Conservation (phyloP, 202 grass and related monocot species). For the Sporobolus alterniflorus region DNA sequence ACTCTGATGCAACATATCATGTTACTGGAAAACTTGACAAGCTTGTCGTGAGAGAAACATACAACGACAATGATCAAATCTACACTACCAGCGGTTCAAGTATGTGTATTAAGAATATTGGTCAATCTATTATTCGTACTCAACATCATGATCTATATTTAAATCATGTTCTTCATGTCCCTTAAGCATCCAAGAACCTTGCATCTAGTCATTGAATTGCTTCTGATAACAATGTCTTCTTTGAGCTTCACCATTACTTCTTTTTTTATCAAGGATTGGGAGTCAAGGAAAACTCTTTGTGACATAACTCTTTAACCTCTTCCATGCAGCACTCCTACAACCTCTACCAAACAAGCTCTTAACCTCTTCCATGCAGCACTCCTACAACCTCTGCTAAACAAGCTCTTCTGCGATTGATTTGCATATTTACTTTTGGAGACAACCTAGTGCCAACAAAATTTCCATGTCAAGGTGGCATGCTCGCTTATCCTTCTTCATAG, state of each 20-base stretch:
- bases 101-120: background rate
- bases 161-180: background rate
- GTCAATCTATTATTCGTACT: background rate
- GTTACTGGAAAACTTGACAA: background rate
- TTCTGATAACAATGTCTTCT: background rate
- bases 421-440: no score
- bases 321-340: no score
- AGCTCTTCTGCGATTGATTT: no score
- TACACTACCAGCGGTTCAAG: background rate
- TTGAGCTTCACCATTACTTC: background rate
- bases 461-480: no score
- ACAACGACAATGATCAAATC: background rate
- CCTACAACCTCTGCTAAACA: no score
- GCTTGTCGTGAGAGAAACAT: background rate
- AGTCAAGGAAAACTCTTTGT: no score
- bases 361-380: no score
- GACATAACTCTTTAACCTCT: no score
- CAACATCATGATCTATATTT: background rate
- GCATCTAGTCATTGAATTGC: background rate
- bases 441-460: no score
- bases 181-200: background rate
- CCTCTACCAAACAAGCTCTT: no score
- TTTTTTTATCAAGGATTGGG: background rate
- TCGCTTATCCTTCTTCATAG: no score
- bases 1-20: background rate